Evolutionary conservation across 768 basidiomycete species (phyloP).

Genomic region (Suillus occidentalis): DNA sequence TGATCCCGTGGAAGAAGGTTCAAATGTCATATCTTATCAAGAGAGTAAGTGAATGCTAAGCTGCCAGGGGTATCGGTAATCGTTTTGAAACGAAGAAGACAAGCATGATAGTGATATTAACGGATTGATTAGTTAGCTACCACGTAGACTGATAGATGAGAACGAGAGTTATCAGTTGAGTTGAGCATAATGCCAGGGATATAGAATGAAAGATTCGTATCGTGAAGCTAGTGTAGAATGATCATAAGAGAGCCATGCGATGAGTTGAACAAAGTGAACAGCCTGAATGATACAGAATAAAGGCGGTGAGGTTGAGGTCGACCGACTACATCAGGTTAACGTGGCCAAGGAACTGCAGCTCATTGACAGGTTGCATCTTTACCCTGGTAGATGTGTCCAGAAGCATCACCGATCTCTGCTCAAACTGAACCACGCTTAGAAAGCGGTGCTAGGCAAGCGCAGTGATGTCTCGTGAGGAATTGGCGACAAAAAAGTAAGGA

Average conservation of each 20-base stretch:
- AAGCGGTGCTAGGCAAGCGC: slow-evolving; percentile 26
- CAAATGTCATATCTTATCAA: neutral
- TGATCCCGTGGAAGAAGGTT: neutral
- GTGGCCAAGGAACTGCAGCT: slow-evolving; percentile 22
- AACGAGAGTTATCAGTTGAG: slow-evolving; percentile 1
- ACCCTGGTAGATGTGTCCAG: neutral
- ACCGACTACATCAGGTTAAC: neutral
- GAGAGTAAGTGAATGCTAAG: neutral
- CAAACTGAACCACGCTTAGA: slow-evolving; percentile 17
- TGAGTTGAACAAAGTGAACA: neutral
- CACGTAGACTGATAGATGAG: neutral
- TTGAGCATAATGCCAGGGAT: neutral
- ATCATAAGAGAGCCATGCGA: neutral
- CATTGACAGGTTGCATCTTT: slow-evolving; percentile 20
- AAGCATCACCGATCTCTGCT: neutral
- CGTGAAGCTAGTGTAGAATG: neutral
- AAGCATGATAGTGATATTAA: slow-evolving; percentile 9
- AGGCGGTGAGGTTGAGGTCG: neutral
- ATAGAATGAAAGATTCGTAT: slow-evolving; percentile 5
- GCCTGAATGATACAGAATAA: neutral
- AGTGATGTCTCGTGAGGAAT: slow-evolving; percentile 18
- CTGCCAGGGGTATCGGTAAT: neutral
- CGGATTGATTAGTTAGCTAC: slow-evolving; percentile 8
- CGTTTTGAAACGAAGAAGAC: neutral
- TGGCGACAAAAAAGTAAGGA: slow-evolving; percentile 25